These are phyloP conservation scores for Calycina herbarum DNA, from an alignment of 2,329 filamentous ascomycete genomes.

Conservation along the genomic window DNA sequence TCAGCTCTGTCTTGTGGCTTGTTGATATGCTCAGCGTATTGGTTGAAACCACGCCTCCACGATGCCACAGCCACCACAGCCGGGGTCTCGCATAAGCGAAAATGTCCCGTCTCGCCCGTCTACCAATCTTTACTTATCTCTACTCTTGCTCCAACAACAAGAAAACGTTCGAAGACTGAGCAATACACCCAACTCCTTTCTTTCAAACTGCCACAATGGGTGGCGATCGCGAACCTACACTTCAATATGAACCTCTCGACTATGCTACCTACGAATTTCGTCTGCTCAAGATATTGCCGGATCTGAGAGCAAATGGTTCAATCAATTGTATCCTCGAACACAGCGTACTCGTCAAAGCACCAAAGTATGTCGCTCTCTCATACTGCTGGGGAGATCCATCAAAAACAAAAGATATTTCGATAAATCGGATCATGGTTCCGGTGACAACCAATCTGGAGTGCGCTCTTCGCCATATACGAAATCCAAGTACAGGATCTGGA, in stretches of 20 bases:
- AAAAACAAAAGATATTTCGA: not conserved
- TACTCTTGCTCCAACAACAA: no score
- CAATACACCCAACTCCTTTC: no score
- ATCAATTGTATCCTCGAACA: not conserved
- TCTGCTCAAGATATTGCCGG: not conserved
- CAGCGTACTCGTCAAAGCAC: not conserved
- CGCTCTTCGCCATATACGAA: not conserved
- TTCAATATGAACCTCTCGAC: not conserved
- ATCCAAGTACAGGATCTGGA: not conserved
- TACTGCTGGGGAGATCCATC: not conserved
- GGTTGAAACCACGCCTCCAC: no score
- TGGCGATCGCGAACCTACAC: no score
- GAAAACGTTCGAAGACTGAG: no score
- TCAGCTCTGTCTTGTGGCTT: no score
- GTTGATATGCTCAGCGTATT: no score
- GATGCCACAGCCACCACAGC: no score
- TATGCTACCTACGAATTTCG: not conserved
- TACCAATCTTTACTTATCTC: no score
- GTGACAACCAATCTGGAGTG: not conserved
- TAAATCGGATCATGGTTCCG: not conserved
- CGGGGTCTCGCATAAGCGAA: no score
- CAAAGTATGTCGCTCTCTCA: not conserved
- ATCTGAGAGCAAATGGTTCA: not conserved
- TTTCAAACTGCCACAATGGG: no score
- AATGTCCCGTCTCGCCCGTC: no score